Percentiles rank a stretch among this genome's conserved stretches.
phyloP scores from a whole-genome alignment of 345 rosid genomes.

The Brassica incana region DNA sequence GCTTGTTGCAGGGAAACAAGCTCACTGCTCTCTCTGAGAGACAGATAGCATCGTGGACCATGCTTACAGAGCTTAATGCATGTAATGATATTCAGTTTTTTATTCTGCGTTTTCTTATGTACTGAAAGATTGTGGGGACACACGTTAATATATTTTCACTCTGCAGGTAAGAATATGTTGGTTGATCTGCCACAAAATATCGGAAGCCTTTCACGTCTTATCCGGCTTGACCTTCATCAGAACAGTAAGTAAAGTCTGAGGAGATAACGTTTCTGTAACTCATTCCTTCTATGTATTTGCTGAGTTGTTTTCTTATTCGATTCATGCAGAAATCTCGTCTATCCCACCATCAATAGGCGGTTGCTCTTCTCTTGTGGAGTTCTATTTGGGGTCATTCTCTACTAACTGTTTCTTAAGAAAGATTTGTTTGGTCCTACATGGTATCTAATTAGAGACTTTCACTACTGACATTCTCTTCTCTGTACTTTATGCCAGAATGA shows the following conservation, averaged over 20 bases:
- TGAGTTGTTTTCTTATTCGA: conserved; percentile 13
- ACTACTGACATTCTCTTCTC: conserved; percentile 31
- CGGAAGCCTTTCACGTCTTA: conserved; percentile 74
- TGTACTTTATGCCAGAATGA: conserved; percentile 56
- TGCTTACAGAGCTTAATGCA: conserved; percentile 79
- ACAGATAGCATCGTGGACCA: conserved; percentile 69
- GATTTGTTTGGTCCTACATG: conserved; percentile 10
- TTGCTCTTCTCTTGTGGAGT: conserved; percentile 78
- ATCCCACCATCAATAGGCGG: conserved; percentile 72
- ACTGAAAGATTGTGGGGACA: background rate
- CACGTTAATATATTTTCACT: conserved; percentile 2
- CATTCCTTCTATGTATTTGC: background rate
- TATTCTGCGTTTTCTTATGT: conserved; percentile 4
- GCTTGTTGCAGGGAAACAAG: conserved; percentile 75
- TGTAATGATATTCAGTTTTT: conserved; percentile 48
- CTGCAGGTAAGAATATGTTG: conserved; percentile 78
- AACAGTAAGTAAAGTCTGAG: conserved; percentile 60
- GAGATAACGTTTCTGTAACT: conserved; percentile 17
- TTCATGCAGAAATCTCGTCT: conserved; percentile 57
- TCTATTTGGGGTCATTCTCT: conserved; percentile 78
- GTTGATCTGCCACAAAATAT: conserved; percentile 66
- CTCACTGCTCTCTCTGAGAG: conserved; percentile 54
- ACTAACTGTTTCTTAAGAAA: conserved; percentile 11
- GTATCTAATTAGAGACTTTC: conserved; percentile 17
- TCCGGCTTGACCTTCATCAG: conserved; percentile 91